A percentile compares a stretch with the other conserved stretches of the same genome.
Conservation (phyloP, 2,329 filamentous ascomycete genomes). For the Calonectria ilicicola region DNA sequence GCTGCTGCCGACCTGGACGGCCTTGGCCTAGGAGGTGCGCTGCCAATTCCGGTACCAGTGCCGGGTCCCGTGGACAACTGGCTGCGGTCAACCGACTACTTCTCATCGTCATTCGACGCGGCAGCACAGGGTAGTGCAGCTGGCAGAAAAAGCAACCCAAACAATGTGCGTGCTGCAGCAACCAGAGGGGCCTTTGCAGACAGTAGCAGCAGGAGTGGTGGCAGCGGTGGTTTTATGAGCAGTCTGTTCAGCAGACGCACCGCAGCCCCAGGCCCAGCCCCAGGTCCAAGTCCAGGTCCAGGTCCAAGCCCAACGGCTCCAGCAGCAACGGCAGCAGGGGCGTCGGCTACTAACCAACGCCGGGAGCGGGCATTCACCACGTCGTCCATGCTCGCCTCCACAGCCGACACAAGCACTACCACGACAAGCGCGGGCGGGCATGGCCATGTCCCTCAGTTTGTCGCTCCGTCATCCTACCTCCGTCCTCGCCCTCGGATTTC, state of each 20-base stretch:
- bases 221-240: background rate
- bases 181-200: background rate
- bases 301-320: background rate
- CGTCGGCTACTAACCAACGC: slow-evolving; percentile 10
- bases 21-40: slow-evolving; percentile 3
- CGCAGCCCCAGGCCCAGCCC: background rate
- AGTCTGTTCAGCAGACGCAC: background rate
- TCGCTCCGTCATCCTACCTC: slow-evolving; percentile 71
- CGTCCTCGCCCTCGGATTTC: slow-evolving; percentile 54
- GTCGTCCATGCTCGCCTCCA: slow-evolving; percentile 33
- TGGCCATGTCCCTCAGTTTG: slow-evolving; percentile 63
- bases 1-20: slow-evolving; percentile 2
- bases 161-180: background rate
- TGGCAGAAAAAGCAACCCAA: background rate
- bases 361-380: slow-evolving; percentile 27
- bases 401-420: slow-evolving; percentile 29
- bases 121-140: slow-evolving; percentile 7
- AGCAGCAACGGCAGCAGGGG: background rate
- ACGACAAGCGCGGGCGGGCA: slow-evolving; percentile 35
- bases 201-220: background rate
- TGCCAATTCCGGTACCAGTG: slow-evolving; percentile 21
- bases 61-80: slow-evolving; percentile 20
- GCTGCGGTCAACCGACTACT: slow-evolving; percentile 18
- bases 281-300: background rate
- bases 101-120: slow-evolving; percentile 11